Evolutionary conservation across 2,329 filamentous ascomycete species (phyloP).

Genomic region (Talaromyces rugulosus): DNA sequence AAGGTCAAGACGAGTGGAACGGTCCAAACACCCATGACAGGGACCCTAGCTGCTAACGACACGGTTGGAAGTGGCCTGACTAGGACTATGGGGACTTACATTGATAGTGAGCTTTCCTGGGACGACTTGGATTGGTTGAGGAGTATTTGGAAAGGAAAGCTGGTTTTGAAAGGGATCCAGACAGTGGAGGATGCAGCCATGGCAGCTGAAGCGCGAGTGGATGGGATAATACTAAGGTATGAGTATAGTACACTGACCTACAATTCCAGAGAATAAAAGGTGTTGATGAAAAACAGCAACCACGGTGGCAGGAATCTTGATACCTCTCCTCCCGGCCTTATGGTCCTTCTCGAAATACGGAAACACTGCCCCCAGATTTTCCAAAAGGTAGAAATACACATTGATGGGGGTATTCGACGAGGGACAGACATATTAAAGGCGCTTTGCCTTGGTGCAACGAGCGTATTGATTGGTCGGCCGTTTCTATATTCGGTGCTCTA

Average conservation of each 20-base stretch:
- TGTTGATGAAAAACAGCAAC: conserved; percentile 31
- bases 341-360: conserved; percentile 68
- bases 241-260: neutral
- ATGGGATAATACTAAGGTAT: conserved; percentile 42
- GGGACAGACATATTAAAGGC: conserved; percentile 89
- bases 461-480: conserved; percentile 70
- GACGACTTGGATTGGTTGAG: conserved; percentile 3
- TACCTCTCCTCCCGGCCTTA: conserved; percentile 69
- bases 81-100: neutral
- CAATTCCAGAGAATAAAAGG: neutral
- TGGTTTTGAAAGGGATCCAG: conserved; percentile 57
- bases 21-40: neutral
- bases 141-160: conserved; percentile 17
- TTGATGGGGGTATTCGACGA: conserved; percentile 80
- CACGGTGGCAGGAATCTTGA: conserved; percentile 63
- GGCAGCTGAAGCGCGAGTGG: conserved; percentile 40
- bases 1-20: conserved; percentile 19
- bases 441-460: conserved; percentile 75
- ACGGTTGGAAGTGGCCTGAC: neutral
- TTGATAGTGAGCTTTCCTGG: neutral
- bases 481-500: conserved; percentile 72
- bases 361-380: conserved; percentile 70
- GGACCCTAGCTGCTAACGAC: neutral
- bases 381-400: conserved; percentile 70
- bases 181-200: conserved; percentile 42